Conservation (phyloP, 192 early-diverging fungal genomes). For the Dissophora globulifera region DNA sequence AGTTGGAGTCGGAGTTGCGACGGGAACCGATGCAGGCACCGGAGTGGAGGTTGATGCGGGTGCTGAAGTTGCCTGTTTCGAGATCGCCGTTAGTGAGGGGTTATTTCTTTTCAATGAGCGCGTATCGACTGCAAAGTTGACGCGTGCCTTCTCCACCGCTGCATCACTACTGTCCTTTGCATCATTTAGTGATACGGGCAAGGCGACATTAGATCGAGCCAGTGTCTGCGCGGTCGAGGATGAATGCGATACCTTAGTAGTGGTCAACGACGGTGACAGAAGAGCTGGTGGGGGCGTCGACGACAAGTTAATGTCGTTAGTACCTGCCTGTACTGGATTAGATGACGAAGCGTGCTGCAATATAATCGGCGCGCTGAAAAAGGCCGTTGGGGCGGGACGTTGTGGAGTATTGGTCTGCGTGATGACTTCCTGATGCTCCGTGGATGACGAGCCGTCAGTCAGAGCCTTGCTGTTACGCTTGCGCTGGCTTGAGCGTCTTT, state of each 20-base stretch:
- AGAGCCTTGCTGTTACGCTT: neutral
- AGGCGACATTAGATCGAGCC: neutral
- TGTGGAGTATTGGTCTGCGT: no score
- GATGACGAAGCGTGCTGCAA: neutral
- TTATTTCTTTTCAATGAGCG: no score
- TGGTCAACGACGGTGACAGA: constrained; percentile 22
- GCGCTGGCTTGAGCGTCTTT: constrained; percentile 5
- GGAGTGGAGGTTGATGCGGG: neutral
- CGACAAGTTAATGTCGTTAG: neutral
- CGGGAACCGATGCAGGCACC: neutral
- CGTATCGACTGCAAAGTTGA: no score
- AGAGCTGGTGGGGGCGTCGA: constrained; percentile 22
- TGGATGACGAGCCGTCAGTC: neutral
- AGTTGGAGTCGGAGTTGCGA: neutral
- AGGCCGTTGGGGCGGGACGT: no score
- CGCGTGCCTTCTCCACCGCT: neutral
- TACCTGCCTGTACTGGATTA: neutral
- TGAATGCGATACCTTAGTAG: constrained; percentile 35
- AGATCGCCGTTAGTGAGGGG: no score
- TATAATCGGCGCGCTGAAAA: no score
- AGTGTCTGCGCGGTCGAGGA: constrained; percentile 12
- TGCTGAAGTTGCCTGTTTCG: neutral
- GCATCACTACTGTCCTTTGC: constrained; percentile 3
- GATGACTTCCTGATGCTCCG: constrained; percentile 6
- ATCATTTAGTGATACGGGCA: neutral